Conservation (phyloP, 768 basidiomycete genomes). For the Russula griseocarnosa region DNA sequence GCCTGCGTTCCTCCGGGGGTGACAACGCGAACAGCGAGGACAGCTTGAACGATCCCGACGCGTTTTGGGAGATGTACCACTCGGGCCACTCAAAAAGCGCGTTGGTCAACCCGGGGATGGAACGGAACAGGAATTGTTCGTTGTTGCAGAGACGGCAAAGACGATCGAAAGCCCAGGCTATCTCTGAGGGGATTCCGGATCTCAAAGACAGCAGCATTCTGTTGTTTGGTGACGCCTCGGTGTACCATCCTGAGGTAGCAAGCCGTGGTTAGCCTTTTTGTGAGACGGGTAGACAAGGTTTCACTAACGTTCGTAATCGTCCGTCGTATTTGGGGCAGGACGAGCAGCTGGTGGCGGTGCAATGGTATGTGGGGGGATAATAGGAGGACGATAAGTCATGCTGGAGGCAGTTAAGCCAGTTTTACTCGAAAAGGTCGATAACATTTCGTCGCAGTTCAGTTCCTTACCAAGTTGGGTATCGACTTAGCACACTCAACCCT, state of each 20-base stretch:
- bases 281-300: constrained; percentile 9
- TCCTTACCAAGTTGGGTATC: not conserved
- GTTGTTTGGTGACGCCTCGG: constrained; percentile 74
- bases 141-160: constrained; percentile 76
- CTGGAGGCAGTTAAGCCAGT: constrained; percentile 18
- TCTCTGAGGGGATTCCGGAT: constrained; percentile 76
- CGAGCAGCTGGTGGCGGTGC: constrained; percentile 6
- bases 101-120: constrained; percentile 75
- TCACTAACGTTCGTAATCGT: constrained; percentile 71
- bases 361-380: constrained; percentile 9
- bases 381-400: constrained; percentile 28
- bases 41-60: constrained; percentile 12
- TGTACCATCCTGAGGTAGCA: constrained; percentile 66
- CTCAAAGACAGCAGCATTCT: constrained; percentile 87
- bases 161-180: constrained; percentile 86
- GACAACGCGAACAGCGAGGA: constrained; percentile 52
- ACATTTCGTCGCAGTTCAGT: constrained; percentile 13
- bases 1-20: constrained; percentile 48
- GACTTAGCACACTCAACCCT: not conserved
- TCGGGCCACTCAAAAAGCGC: constrained; percentile 87
- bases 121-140: constrained; percentile 68
- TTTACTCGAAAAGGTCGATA: constrained; percentile 29
- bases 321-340: constrained; percentile 41
- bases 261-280: constrained; percentile 12
- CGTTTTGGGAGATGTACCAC: constrained; percentile 56